Conservation (phyloP, 345 rosid species). For the Pseudoturritis turrita region DNA sequence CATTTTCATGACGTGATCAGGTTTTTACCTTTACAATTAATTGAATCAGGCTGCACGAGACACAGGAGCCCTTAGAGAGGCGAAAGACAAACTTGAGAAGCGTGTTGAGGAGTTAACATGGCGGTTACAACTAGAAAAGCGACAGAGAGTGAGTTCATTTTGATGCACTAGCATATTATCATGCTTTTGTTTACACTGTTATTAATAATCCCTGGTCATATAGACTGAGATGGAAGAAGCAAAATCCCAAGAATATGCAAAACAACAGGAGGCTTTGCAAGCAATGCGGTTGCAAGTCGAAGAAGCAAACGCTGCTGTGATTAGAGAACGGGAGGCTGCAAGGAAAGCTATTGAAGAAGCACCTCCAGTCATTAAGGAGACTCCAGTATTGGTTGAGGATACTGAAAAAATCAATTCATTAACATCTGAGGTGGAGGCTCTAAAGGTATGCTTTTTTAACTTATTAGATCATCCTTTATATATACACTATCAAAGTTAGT, state of each 20-base stretch:
- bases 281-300: conserved; percentile 78
- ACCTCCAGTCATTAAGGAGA: conserved; percentile 92
- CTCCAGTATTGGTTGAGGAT: conserved; percentile 91
- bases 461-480: neutral
- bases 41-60: conserved; percentile 80
- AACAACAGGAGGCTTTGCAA: conserved; percentile 75
- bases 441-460: conserved; percentile 55
- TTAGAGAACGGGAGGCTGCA: conserved; percentile 88
- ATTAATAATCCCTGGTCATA: conserved; percentile 2
- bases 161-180: neutral
- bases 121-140: conserved; percentile 96
- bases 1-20: neutral
- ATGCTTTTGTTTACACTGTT: neutral
- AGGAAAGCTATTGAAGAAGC: conserved; percentile 94
- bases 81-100: conserved; percentile 96
- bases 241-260: conserved; percentile 83
- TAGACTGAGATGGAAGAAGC: conserved; percentile 96
- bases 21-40: conserved; percentile 23
- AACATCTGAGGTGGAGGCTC: conserved; percentile 66
- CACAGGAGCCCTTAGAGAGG: conserved; percentile 98
- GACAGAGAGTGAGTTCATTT: conserved; percentile 69
- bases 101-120: conserved; percentile 97
- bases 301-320: conserved; percentile 75
- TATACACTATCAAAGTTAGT: neutral
- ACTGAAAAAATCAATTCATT: conserved; percentile 73